Evolutionary conservation across 2,329 filamentous ascomycete genomes (phyloP), one percentile per base, ranked within the genome.

Genomic region (Rachicladosporium sp.): DNA sequence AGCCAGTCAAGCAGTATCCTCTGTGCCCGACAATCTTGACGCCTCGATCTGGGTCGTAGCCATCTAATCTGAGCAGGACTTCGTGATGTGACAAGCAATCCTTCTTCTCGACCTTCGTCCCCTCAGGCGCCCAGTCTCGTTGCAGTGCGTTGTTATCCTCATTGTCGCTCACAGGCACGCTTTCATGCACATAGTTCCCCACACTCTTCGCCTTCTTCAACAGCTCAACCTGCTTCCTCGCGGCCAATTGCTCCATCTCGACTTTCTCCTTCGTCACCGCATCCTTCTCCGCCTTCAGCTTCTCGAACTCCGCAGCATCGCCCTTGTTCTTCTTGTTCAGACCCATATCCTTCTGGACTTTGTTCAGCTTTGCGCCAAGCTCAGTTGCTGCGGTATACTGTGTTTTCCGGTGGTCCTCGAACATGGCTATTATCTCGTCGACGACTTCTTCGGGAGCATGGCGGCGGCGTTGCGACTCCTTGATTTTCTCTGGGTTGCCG

Each of bases 321-420:
- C 93, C 86, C 70, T 95, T 94, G 51, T 80, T 78, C 79, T 93
- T 94, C 69, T 93, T 94, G 71, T 89, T 93, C 55, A 75, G 69
- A 11, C 83, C 86, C 57, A 96, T 93, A 60, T 87, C 78, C 66
- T 93, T 94, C 61, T 93, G 84, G 23, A 86, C 74, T 12, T 75
- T 78, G 66, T 96, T 96, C 64, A 94, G 88, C 66, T 83, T 78
- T 53, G 78, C 78, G 50, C 81, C 82, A 51, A 91, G 74, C 61
- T 93, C 85, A 12, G 80, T 85, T 6, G 79, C 82, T 40, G 74
- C 76, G 57, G 46, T 48, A 46, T 57, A 55, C 29, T 59, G 49
- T 6, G 52, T 85, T 66, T 72, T 78, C 54, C 84, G 76, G 64
- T 89, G 84, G 54, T 89, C 85, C 59, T 93, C 82, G 60, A 82